phyloP scores from a whole-genome alignment of 2,329 filamentous ascomycete species.

The Sphaceloma murrayae region DNA sequence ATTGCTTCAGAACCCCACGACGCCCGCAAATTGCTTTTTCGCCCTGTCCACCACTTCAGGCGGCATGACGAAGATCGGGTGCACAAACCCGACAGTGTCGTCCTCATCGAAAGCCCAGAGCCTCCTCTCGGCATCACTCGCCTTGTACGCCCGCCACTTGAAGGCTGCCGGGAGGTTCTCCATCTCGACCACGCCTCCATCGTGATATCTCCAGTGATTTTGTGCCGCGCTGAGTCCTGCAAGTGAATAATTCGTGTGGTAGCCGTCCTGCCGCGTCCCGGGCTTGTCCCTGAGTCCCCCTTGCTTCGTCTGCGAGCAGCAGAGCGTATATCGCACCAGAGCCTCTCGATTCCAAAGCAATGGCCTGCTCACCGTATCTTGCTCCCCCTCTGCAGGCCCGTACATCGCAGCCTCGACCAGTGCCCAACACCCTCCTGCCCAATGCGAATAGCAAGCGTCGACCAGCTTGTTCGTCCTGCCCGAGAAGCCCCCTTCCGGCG shows the following conservation, averaged over 20 bases:
- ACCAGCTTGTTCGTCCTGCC: constrained; percentile 96
- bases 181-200: constrained; percentile 12
- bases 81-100: constrained; percentile 60
- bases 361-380: constrained; percentile 22
- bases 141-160: constrained; percentile 40
- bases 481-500: constrained; percentile 84
- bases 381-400: constrained; percentile 29
- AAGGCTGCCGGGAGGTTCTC: constrained; percentile 29
- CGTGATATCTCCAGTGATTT: constrained; percentile 46
- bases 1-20: constrained; percentile 39
- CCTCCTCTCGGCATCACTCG: constrained; percentile 43
- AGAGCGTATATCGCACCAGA: constrained; percentile 78
- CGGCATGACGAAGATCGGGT: constrained; percentile 81
- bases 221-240: constrained; percentile 76
- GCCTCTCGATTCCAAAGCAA: constrained; percentile 73
- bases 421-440: constrained; percentile 93
- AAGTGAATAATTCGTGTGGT: constrained; percentile 88
- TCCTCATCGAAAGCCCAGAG: constrained; percentile 54
- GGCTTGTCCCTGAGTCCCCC: constrained; percentile 93
- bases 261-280: constrained; percentile 77
- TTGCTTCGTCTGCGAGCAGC: constrained; percentile 66
- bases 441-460: constrained; percentile 96
- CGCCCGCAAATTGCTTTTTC: constrained; percentile 54
- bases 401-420: constrained; percentile 71
- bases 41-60: constrained; percentile 57